Conservation (phyloP, 352 stramenopile species). For the Phytophthora colocasiae region DNA sequence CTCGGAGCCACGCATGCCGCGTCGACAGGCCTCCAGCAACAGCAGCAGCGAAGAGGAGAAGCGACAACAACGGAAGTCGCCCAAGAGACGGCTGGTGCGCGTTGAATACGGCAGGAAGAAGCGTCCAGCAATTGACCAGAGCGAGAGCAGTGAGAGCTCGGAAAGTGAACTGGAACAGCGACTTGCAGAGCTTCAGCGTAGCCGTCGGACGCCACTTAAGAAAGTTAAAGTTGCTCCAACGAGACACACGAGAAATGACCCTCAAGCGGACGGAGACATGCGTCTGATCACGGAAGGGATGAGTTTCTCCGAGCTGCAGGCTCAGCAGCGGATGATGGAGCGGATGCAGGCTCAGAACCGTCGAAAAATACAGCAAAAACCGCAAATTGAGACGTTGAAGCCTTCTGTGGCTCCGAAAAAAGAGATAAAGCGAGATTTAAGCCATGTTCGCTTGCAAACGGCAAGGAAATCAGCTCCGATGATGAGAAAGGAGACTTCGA, state of each 20-base stretch:
- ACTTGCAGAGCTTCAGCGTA: constrained; percentile 13
- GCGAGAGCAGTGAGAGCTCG: constrained; percentile 23
- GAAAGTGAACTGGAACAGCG: constrained; percentile 15
- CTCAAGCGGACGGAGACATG: constrained; percentile 19
- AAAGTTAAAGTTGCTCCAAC: constrained; percentile 28
- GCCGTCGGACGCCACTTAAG: neutral
- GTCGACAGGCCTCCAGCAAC: neutral
- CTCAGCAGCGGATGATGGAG: constrained; percentile 54
- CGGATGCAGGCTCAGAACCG: constrained; percentile 44
- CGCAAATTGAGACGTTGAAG: neutral
- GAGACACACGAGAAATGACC: constrained; percentile 1
- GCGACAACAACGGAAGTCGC: constrained; percentile 18
- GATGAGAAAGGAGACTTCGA: constrained; percentile 2
- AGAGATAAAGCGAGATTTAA: constrained; percentile 5
- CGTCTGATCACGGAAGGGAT: constrained; percentile 47
- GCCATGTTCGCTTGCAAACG: constrained; percentile 6
- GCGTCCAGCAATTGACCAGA: constrained; percentile 8
- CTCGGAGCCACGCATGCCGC: constrained; percentile 11
- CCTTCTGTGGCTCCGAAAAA: neutral
- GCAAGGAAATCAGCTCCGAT: constrained; percentile 9
- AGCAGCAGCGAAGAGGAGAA: constrained; percentile 28
- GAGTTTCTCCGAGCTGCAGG: constrained; percentile 57
- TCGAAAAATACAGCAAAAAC: constrained; percentile 17
- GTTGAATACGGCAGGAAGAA: constrained; percentile 20
- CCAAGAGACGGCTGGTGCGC: constrained; percentile 5